Evolutionary conservation across 106 monocot genomes (phyloP).

Genomic region (Dioscorea dumetorum): DNA sequence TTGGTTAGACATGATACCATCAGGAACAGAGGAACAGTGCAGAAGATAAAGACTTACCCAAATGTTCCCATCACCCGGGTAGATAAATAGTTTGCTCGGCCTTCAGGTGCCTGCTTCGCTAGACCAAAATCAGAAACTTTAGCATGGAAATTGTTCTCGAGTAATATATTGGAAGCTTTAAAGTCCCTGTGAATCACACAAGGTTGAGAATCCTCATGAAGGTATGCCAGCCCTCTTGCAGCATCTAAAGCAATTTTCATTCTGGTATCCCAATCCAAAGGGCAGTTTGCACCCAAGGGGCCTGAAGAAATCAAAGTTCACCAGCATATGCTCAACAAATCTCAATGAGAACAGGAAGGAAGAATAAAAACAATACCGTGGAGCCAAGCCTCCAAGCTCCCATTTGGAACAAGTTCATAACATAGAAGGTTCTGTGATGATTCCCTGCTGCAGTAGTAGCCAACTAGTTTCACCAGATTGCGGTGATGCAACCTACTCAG

Average conservation of each 20-base stretch:
- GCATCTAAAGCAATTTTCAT: conserved; percentile 99
- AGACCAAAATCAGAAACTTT: conserved; percentile 98
- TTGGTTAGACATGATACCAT: not conserved
- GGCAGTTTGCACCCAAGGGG: conserved; percentile 70
- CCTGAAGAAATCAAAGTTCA: conserved; percentile 29
- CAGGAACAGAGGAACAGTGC: not conserved
- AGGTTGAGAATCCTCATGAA: conserved; percentile 99
- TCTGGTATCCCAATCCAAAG: conserved; percentile 94
- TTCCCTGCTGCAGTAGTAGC: conserved; percentile 73
- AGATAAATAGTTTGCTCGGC: conserved; percentile 71
- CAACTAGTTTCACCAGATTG: conserved; percentile 94
- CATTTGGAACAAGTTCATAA: conserved; percentile 97
- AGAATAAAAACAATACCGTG: conserved; percentile 52
- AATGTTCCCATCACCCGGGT: conserved; percentile 99
- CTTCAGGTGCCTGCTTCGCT: conserved; percentile 99
- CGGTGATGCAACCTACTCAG: conserved; percentile 93
- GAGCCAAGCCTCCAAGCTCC: conserved; percentile 95
- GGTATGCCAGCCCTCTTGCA: conserved; percentile 87
- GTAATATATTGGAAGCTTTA: conserved; percentile 96
- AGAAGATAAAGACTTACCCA: conserved; percentile 44
- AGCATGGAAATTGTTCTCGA: conserved; percentile 90
- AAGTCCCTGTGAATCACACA: conserved; percentile 99
- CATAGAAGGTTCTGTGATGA: conserved; percentile 76
- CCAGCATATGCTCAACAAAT: not conserved
- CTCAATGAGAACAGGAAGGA: not conserved